Percentiles rank a stretch among this genome's conserved stretches.
Evolutionary conservation across 768 basidiomycete species (phyloP).

Genomic region (Leucosporidium creatinivorum): DNA sequence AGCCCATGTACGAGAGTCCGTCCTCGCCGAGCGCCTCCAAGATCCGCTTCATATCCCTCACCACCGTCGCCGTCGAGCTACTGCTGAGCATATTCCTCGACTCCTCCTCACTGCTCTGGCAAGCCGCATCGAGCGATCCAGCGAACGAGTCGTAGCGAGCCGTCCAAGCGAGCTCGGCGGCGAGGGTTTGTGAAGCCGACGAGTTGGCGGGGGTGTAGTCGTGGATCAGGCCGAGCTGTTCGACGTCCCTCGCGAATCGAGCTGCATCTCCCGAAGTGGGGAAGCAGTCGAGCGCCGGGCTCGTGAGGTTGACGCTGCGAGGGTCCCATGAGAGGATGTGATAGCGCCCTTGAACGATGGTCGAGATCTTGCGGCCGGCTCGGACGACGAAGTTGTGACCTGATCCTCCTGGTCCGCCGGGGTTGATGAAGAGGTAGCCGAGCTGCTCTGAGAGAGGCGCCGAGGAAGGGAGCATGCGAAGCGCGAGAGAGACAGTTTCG

Average conservation of each 20-base stretch:
- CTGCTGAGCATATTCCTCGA: conserved; percentile 11
- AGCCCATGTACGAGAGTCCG: conserved; percentile 35
- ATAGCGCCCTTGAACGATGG: conserved; percentile 29
- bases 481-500: conserved; percentile 27
- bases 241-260: conserved; percentile 18
- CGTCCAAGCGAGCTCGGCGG: conserved; percentile 11
- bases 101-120: conserved; percentile 5
- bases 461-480: conserved; percentile 28
- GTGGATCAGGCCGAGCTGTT: conserved; percentile 12
- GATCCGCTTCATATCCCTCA: conserved; percentile 33
- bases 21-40: conserved; percentile 31
- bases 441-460: conserved; percentile 17
- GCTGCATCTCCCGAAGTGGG: conserved; percentile 17
- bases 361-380: conserved; percentile 4
- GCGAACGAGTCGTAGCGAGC: conserved; percentile 3
- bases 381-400: conserved; percentile 20
- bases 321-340: conserved; percentile 35
- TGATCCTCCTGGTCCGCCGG: conserved; percentile 31
- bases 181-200: not conserved
- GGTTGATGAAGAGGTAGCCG: conserved; percentile 29
- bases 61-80: conserved; percentile 28
- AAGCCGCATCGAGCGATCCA: conserved; percentile 10
- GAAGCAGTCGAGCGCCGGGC: conserved; percentile 30
- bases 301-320: conserved; percentile 31
- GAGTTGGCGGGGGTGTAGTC: not conserved